Evolutionary conservation across 495 filamentous ascomycete genomes (phyloP), one percentile per base, ranked within the genome.

Genomic region (Aspergillus biplanus): DNA sequence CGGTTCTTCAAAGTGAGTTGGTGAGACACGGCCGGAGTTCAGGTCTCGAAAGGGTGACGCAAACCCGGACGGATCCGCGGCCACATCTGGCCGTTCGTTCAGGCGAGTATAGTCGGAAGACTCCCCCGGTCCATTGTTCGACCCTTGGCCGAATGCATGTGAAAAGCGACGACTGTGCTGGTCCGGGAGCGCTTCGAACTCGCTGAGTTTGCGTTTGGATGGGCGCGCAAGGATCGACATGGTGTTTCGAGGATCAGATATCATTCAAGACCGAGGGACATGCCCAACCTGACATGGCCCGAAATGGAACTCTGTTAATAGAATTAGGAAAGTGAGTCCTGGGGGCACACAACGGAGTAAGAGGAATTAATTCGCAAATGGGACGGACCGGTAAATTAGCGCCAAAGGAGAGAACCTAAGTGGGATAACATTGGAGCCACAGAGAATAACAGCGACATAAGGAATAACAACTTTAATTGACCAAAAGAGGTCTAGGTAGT

Each of bases 171-270:
- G 52, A 12, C 18, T 32, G 54, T 61, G 60, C 50, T 65, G 67
- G 9, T 73, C 74, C 6, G 70, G 56, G n/a, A 64, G 58, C 8
- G 63, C 52, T 9, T 75, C 75, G 35, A 68, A 56, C 46, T 77
- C 71, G 47, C 69, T 58, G 15, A 77, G 56, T 62, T 77, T 76
- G 67, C 77, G 74, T 62, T 80, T 80, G 13, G 65, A 66, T 27
- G 76, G 76, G 37, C 73, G 71, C 49, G 72, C 74, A 39, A 78
- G 65, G 46, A 76, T 68, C 42, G 77, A 78, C 77, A 80, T 80
- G 48, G 56, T 65, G 67, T 49, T 61, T 16, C 35, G 27, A 37
- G 15, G 46, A 50, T 27, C 13, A 56, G 21, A 50, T 50, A 31
- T 50, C 47, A 27, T 50, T 5, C 21, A 50, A 16, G 9, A 33